Evolutionary conservation across 2,329 filamentous ascomycete species (phyloP).

Genomic region (Ilyonectria sp.): DNA sequence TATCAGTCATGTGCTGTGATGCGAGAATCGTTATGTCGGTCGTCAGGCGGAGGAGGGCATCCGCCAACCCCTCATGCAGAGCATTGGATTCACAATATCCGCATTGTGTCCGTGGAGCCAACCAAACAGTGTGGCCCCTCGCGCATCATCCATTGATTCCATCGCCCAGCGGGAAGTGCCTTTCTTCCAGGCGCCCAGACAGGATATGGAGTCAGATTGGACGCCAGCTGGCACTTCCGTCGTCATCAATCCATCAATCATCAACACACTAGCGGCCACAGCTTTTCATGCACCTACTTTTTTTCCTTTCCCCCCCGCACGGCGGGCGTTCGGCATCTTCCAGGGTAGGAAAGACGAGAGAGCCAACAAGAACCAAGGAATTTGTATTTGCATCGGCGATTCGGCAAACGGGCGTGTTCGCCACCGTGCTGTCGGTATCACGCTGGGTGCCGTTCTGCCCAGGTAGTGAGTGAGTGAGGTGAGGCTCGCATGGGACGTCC

Average conservation of each 20-base stretch:
- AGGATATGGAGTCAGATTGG: not conserved
- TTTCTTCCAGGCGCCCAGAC: constrained; percentile 12
- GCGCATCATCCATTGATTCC: constrained; percentile 17
- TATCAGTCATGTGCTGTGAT: not conserved
- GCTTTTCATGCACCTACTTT: constrained; percentile 6
- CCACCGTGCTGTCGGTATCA: not conserved
- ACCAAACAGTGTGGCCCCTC: not conserved
- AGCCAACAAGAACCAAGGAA: constrained; percentile 18
- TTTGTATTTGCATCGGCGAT: constrained; percentile 8
- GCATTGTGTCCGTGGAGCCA: not conserved
- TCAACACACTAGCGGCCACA: constrained; percentile 9
- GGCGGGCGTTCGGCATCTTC: constrained; percentile 15
- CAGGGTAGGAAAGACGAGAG: not conserved
- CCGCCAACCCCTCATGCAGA: not conserved
- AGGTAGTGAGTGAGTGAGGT: not conserved
- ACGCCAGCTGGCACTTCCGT: constrained; percentile 20
- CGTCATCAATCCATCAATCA: constrained; percentile 14
- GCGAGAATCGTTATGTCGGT: not conserved
- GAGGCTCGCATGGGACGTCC: not conserved
- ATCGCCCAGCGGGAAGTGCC: constrained; percentile 13
- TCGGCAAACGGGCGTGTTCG: constrained; percentile 4
- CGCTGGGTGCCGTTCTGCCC: not conserved
- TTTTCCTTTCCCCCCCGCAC: not conserved
- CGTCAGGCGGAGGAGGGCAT: not conserved
- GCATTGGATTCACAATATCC: not conserved